These are phyloP conservation scores for Sugiyamaella paludigena DNA, from an alignment of 1,139 yeast genomes.

Conservation along the genomic window DNA sequence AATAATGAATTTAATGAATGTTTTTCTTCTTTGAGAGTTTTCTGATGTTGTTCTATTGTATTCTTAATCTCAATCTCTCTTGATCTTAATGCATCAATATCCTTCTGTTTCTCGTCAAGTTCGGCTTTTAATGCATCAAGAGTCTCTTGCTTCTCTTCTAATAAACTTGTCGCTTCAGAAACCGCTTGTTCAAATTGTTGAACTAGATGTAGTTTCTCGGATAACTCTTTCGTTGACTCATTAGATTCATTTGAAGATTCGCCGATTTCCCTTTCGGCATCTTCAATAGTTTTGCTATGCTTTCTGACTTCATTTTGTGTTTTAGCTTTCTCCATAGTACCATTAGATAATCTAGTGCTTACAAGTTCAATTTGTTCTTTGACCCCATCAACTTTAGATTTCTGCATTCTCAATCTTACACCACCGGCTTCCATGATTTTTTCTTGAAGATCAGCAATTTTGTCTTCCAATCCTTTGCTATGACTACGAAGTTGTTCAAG, in stretches of 20 bases:
- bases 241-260: slow-evolving; percentile 37
- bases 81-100: slow-evolving; percentile 62
- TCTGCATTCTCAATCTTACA: slow-evolving; percentile 73
- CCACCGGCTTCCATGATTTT: slow-evolving; percentile 93
- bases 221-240: slow-evolving; percentile 40
- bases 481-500: slow-evolving; percentile 49
- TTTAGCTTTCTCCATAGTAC: slow-evolving; percentile 60
- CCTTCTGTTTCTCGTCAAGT: slow-evolving; percentile 51
- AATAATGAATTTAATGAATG: slow-evolving; percentile 42
- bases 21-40: slow-evolving; percentile 44
- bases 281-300: slow-evolving; percentile 48
- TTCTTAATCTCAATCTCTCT: slow-evolving; percentile 66
- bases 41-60: slow-evolving; percentile 57
- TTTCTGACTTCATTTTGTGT: slow-evolving; percentile 64
- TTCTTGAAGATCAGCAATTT: slow-evolving; percentile 63
- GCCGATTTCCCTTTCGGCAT: slow-evolving; percentile 38
- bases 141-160: slow-evolving; percentile 37
- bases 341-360: slow-evolving; percentile 58
- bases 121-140: slow-evolving; percentile 45
- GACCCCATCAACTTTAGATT: slow-evolving; percentile 76
- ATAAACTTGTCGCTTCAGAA: slow-evolving; percentile 33
- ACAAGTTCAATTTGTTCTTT: slow-evolving; percentile 65
- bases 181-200: slow-evolving; percentile 38
- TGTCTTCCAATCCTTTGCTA: slow-evolving; percentile 56
- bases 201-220: slow-evolving; percentile 29